phyloP scores from a whole-genome alignment of 1,139 yeast genomes.

The Diutina catenulata region DNA sequence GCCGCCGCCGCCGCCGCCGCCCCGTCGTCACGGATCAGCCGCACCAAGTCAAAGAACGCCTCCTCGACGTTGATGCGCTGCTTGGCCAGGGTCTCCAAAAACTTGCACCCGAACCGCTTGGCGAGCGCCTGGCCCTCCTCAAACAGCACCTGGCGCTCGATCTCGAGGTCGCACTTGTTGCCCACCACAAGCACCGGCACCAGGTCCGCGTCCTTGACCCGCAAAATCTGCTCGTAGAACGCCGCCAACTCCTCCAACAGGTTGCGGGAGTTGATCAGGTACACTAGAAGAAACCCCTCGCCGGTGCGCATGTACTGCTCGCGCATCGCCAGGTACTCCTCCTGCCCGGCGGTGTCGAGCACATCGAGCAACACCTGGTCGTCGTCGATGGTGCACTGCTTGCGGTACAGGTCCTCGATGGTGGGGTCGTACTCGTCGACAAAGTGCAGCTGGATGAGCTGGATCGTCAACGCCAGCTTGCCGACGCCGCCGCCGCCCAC shows the following conservation, averaged over 20 bases:
- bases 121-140: conserved; percentile 80
- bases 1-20: conserved; percentile 7
- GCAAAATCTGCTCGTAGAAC: conserved; percentile 71
- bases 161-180: conserved; percentile 64
- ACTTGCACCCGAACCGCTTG: conserved; percentile 61
- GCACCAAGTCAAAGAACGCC: conserved; percentile 68
- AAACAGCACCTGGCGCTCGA: conserved; percentile 70
- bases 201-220: conserved; percentile 70
- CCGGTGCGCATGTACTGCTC: conserved; percentile 92
- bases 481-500: conserved; percentile 99
- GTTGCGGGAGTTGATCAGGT: conserved; percentile 69
- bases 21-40: conserved; percentile 38
- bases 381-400: conserved; percentile 41
- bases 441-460: conserved; percentile 80
- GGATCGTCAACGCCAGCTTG: conserved; percentile 88
- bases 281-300: conserved; percentile 78
- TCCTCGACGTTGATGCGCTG: conserved; percentile 90
- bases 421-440: conserved; percentile 97
- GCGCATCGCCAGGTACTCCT: conserved; percentile 92
- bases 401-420: conserved; percentile 68
- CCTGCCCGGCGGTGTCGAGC: conserved; percentile 97
- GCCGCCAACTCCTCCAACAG: conserved; percentile 70
- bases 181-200: conserved; percentile 72
- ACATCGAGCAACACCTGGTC: conserved; percentile 52
- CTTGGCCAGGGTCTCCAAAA: conserved; percentile 89